A percentile compares a stretch with the other conserved stretches of the same genome.
Conservation (phyloP, 192 early-diverging fungal genomes). For the Cladochytrium replicatum region DNA sequence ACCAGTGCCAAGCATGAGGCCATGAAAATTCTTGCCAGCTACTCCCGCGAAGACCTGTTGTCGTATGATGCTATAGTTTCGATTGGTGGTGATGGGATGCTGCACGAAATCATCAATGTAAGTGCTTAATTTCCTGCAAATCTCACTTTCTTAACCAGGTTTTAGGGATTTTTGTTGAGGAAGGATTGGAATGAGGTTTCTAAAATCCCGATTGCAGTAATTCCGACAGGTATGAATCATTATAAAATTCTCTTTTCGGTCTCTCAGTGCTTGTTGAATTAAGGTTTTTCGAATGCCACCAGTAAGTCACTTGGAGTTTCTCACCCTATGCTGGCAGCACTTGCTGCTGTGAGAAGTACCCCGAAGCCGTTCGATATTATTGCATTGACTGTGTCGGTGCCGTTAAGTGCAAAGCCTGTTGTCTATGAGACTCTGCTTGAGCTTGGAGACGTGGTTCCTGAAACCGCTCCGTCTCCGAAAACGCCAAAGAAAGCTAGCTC, state of each 20-base stretch:
- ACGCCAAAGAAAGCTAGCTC: no score
- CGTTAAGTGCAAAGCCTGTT: no score
- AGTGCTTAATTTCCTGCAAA: neutral
- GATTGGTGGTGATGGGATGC: neutral
- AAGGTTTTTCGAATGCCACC: neutral
- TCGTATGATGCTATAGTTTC: neutral
- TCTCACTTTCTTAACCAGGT: neutral
- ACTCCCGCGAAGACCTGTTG: neutral
- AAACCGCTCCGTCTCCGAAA: no score
- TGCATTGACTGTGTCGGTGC: neutral
- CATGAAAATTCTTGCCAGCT: neutral
- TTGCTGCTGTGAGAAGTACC: neutral
- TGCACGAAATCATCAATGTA: constrained; percentile 1
- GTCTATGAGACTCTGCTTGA: no score
- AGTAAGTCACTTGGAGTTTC: neutral
- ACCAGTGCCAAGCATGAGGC: neutral
- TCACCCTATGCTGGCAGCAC: neutral
- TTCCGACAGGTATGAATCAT: neutral
- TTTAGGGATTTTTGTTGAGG: neutral
- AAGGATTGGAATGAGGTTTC: neutral
- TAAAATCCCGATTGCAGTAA: neutral
- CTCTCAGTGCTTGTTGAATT: no score
- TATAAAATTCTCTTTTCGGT: no score
- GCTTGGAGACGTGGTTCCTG: no score
- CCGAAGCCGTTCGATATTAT: neutral